A percentile compares a stretch with the other conserved stretches of the same genome.
These are phyloP conservation scores for Mediolabrus comicus DNA, from an alignment of 108 stramenopile genomes.

Conservation along the genomic window DNA sequence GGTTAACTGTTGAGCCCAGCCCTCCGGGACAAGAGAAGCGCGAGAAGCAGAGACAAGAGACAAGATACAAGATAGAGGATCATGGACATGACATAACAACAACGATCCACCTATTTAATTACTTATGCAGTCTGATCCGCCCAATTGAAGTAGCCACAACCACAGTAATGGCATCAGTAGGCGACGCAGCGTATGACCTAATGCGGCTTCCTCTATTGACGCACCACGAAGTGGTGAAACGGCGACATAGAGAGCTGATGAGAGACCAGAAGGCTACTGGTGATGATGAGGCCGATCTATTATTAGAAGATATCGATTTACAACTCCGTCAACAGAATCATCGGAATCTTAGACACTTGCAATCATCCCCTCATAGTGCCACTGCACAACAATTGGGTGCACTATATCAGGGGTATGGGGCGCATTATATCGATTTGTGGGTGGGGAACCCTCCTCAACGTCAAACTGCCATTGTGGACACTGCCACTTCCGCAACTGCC, in stretches of 20 bases:
- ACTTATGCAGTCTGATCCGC: no score
- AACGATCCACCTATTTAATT: no score
- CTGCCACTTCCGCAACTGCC: conserved; percentile 69
- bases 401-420: conserved; percentile 37
- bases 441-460: conserved; percentile 75
- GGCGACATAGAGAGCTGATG: neutral
- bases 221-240: neutral
- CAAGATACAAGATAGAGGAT: no score
- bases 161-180: no score
- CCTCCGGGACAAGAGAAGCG: no score
- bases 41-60: no score
- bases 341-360: neutral
- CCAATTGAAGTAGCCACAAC: no score
- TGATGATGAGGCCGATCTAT: neutral
- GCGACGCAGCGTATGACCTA: neutral
- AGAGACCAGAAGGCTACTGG: no score
- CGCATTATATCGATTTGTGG: conserved; percentile 73
- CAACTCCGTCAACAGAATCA: neutral
- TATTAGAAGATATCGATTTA: neutral
- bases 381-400: conserved; percentile 14
- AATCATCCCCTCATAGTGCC: neutral
- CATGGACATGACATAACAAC: no score
- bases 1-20: no score
- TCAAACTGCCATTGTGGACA: conserved; percentile 76
- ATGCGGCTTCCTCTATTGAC: neutral